Percentiles rank a stretch among this genome's conserved stretches.
Conservation (phyloP, 2,329 filamentous ascomycete species). For the Penicillium sp. region DNA sequence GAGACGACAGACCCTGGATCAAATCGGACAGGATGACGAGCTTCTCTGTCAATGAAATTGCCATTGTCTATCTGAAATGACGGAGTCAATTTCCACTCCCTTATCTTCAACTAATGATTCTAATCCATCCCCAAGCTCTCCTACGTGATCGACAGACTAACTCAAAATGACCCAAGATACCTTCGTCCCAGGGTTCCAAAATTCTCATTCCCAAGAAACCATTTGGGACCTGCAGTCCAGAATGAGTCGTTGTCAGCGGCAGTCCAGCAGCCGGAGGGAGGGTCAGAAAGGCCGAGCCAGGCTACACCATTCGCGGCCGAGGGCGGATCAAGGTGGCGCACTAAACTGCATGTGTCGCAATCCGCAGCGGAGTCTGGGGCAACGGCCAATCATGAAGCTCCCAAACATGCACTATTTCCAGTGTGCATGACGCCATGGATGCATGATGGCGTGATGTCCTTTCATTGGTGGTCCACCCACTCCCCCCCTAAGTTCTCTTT, state of each 20-base stretch:
- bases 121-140: neutral
- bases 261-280: neutral
- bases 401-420: constrained; percentile 30
- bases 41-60: constrained; percentile 2
- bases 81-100: neutral
- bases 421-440: constrained; percentile 35
- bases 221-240: constrained; percentile 8
- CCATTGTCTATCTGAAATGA: constrained; percentile 7
- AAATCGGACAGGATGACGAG: neutral
- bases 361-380: constrained; percentile 26
- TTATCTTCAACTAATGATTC: neutral
- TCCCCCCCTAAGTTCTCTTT: constrained; percentile 18
- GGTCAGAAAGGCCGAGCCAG: constrained; percentile 6
- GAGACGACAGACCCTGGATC: constrained; percentile 10
- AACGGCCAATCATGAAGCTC: constrained; percentile 21
- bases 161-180: neutral
- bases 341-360: constrained; percentile 27
- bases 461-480: constrained; percentile 18
- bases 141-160: neutral
- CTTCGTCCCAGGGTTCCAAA: neutral
- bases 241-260: neutral
- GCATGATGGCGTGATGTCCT: constrained; percentile 26
- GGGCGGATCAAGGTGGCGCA: constrained; percentile 32
- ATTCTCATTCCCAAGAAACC: neutral
- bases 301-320: constrained; percentile 13